Conservation (phyloP, 129 eudicot species). For the Chrysanthemum seticuspe region DNA sequence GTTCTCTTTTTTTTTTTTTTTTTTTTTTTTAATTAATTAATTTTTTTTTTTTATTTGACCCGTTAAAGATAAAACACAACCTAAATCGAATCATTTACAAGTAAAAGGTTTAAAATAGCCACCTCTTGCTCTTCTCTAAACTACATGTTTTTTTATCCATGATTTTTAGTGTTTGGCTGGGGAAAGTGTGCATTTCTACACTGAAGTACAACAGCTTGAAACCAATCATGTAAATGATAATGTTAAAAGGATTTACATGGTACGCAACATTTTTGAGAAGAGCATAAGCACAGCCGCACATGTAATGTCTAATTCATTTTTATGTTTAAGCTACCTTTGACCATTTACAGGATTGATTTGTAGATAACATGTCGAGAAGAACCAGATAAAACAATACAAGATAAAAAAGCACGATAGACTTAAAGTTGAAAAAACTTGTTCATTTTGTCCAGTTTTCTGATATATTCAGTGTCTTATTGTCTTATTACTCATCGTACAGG, state of each 20-base stretch:
- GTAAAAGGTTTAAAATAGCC: too few relatives aligned
- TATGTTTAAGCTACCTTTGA: neutral
- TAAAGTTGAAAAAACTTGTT: neutral
- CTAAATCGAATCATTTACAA: neutral
- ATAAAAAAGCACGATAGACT: neutral
- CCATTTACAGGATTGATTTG: neutral
- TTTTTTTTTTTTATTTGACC: neutral
- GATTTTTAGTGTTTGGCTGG: constrained; percentile 76
- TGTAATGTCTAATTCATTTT: constrained; percentile 33
- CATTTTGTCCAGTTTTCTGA: constrained; percentile 6
- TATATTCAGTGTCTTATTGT: constrained; percentile 6
- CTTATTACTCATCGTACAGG: constrained; percentile 35
- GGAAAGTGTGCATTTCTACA: constrained; percentile 83
- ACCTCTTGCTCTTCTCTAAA: neutral
- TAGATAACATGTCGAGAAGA: neutral
- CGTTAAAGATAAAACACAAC: neutral
- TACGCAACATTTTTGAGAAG: constrained; percentile 70
- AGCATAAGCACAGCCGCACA: constrained; percentile 45
- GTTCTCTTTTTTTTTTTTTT: too few relatives aligned
- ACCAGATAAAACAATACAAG: neutral
- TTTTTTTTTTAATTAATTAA: too few relatives aligned
- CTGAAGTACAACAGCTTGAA: constrained; percentile 66
- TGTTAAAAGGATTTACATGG: constrained; percentile 86
- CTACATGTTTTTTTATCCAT: neutral
- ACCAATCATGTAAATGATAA: constrained; percentile 57